A percentile compares a stretch with the other conserved stretches of the same genome.
Conservation (phyloP, 768 basidiomycete genomes). For the Rhizopogon vesiculosus region DNA sequence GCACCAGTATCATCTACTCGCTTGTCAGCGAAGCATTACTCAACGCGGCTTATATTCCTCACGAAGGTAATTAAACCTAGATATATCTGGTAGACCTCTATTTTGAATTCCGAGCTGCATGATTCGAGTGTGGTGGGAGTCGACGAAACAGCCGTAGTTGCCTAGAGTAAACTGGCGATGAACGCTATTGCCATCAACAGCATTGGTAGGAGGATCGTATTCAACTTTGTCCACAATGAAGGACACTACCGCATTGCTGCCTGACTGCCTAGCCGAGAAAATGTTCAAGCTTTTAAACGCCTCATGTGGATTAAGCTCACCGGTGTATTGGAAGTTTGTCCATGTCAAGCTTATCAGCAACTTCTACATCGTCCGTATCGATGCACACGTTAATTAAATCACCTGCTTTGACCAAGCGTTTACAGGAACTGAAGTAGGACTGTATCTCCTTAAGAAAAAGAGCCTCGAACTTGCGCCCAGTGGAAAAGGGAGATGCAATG, state of each 20-base stretch:
- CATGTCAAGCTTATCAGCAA: not conserved
- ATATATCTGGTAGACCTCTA: constrained; percentile 49
- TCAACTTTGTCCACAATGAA: constrained; percentile 81
- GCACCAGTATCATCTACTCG: not conserved
- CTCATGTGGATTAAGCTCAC: not conserved
- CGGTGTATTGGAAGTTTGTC: not conserved
- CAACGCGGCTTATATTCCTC: constrained; percentile 11
- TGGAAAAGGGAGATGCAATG: constrained; percentile 72
- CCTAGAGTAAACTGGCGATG: constrained; percentile 56
- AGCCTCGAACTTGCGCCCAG: constrained; percentile 57
- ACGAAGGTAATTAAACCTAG: constrained; percentile 49
- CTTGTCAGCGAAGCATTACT: not conserved
- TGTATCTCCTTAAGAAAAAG: constrained; percentile 60
- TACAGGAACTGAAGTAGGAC: constrained; percentile 49
- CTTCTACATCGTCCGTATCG: constrained; percentile 39
- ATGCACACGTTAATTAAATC: constrained; percentile 69
- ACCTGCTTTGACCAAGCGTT: constrained; percentile 61
- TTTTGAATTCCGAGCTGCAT: constrained; percentile 78
- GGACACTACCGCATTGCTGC: constrained; percentile 50
- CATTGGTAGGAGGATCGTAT: constrained; percentile 48
- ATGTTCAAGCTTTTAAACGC: not conserved
- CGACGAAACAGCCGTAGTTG: constrained; percentile 83
- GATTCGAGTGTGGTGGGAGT: constrained; percentile 67
- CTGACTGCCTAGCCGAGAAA: not conserved
- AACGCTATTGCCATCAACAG: constrained; percentile 30